Percentiles rank a stretch among this genome's conserved stretches.
Evolutionary conservation across 495 filamentous ascomycete genomes (phyloP).

Genomic region (Penicillium silybi): DNA sequence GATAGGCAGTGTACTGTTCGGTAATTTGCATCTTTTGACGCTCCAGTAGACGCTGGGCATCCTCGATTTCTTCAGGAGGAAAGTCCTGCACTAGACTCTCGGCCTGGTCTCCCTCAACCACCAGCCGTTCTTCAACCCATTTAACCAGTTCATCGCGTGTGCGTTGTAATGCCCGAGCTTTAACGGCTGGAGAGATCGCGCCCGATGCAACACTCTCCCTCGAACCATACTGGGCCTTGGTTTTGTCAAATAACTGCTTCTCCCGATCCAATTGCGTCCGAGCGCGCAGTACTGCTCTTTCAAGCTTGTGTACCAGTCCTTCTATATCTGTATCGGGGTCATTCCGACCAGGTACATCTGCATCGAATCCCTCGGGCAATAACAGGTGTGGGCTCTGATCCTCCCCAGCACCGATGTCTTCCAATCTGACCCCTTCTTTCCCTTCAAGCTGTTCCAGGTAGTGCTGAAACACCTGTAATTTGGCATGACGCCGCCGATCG

Average conservation of each 20-base stretch:
- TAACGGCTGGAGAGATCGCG: slow-evolving; percentile 30
- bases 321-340: slow-evolving; percentile 30
- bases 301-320: slow-evolving; percentile 55
- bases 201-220: slow-evolving; percentile 12
- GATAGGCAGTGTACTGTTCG: slow-evolving; percentile 43
- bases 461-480: slow-evolving; percentile 51
- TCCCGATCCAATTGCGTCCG: slow-evolving; percentile 60
- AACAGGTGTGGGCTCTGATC: slow-evolving; percentile 39
- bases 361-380: slow-evolving; percentile 35
- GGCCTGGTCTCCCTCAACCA: slow-evolving; percentile 43
- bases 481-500: slow-evolving; percentile 50
- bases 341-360: slow-evolving; percentile 2
- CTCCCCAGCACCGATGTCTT: slow-evolving; percentile 43
- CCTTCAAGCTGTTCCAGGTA: slow-evolving; percentile 36
- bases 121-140: slow-evolving; percentile 69
- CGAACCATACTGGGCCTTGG: slow-evolving; percentile 38
- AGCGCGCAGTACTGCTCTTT: slow-evolving; percentile 60
- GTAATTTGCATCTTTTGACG: slow-evolving; percentile 45
- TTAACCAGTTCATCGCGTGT: slow-evolving; percentile 62
- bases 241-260: slow-evolving; percentile 55
- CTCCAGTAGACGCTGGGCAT: slow-evolving; percentile 31
- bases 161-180: slow-evolving; percentile 42
- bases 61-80: slow-evolving; percentile 32
- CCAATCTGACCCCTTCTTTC: slow-evolving; percentile 41
- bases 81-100: slow-evolving; percentile 39